Conservation (phyloP, 306 rosid genomes). For the Trifolium dubium region DNA sequence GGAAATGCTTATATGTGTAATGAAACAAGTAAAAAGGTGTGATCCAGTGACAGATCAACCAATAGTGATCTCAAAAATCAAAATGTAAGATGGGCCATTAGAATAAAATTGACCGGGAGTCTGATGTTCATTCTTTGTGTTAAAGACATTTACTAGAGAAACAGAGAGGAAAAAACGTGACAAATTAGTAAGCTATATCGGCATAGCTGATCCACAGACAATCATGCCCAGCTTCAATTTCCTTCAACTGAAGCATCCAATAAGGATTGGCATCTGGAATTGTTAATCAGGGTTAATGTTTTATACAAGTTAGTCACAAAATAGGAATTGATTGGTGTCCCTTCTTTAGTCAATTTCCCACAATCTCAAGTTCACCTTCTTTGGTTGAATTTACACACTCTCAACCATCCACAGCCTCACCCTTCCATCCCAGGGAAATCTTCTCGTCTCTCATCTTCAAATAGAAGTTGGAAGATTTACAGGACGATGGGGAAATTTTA, state of each 20-base stretch:
- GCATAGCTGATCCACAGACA: constrained; percentile 5
- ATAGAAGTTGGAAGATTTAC: constrained; percentile 14
- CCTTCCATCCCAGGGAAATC: background rate
- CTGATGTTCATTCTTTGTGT: background rate
- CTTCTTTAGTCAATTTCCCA: background rate
- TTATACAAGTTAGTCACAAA: constrained; percentile 13
- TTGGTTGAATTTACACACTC: background rate
- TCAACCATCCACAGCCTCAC: background rate
- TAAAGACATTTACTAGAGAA: background rate
- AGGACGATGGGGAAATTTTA: background rate
- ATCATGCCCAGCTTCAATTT: background rate
- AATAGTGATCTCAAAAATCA: background rate
- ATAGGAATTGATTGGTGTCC: background rate
- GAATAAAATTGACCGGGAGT: constrained; percentile 15
- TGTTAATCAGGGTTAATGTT: background rate
- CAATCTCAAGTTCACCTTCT: background rate
- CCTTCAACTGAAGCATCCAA: background rate
- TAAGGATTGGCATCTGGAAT: background rate
- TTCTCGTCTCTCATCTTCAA: constrained; percentile 11
- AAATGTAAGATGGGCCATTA: background rate
- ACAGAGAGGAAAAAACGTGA: constrained; percentile 7
- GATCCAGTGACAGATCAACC: background rate
- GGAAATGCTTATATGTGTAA: background rate
- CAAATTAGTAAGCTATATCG: background rate
- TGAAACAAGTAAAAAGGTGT: background rate